A percentile compares a stretch with the other conserved stretches of the same genome.
Conservation (phyloP, 2,329 filamentous ascomycete genomes). For the Tolypocladium nubicola region DNA sequence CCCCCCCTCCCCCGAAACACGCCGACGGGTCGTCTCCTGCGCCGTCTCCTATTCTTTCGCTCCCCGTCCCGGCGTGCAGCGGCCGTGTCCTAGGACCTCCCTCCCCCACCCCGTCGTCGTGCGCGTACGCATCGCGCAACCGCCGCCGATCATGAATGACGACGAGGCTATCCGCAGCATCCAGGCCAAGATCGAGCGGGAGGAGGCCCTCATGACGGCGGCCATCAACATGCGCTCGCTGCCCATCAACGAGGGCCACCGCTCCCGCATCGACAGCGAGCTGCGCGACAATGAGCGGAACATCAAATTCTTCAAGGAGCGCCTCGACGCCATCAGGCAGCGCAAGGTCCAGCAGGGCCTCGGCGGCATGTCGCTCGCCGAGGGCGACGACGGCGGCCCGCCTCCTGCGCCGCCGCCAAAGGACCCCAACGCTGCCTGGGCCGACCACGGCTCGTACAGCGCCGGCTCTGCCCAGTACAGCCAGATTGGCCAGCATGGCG, state of each 20-base stretch:
- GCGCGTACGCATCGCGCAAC: conserved; percentile 28
- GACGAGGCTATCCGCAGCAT: conserved; percentile 65
- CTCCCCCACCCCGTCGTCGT: conserved; percentile 12
- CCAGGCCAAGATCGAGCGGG: conserved; percentile 93
- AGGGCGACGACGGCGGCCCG: conserved; percentile 34
- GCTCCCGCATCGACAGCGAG: conserved; percentile 82
- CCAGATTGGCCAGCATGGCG: conserved; percentile 53
- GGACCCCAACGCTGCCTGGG: conserved; percentile 39
- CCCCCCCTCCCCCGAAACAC: conserved; percentile 2
- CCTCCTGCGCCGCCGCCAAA: conserved; percentile 64
- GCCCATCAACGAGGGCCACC: conserved; percentile 85
- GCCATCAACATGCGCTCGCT: conserved; percentile 92
- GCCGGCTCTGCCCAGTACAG: conserved; percentile 31
- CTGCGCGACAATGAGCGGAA: conserved; percentile 90
- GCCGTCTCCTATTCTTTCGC: background rate
- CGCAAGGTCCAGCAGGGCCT: conserved; percentile 61
- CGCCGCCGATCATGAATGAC: conserved; percentile 46
- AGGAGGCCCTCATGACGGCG: conserved; percentile 88
- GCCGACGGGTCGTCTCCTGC: background rate
- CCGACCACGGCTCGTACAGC: conserved; percentile 55
- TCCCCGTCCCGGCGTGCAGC: background rate
- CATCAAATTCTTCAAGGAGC: conserved; percentile 91
- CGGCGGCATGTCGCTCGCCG: conserved; percentile 54
- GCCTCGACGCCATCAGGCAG: conserved; percentile 78
- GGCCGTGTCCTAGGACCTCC: background rate